These are phyloP conservation scores for Plasmodium gonderi DNA, from an alignment of 169 alveolate species.

Conservation along the genomic window DNA sequence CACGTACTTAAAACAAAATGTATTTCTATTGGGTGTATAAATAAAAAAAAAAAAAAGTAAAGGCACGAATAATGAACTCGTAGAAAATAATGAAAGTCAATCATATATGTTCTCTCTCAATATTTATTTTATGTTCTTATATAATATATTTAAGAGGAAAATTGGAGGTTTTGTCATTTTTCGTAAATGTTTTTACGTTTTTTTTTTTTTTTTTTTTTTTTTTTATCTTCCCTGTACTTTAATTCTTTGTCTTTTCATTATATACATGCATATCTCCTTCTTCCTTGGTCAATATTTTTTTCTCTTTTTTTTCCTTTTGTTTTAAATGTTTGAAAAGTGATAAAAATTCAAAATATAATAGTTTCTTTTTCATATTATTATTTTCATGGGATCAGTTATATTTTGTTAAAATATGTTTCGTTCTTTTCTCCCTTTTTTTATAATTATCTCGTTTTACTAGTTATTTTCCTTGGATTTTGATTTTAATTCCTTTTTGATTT, in stretches of 20 bases:
- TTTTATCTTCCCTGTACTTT: neutral
- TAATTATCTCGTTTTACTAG: neutral
- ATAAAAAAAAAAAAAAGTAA: neutral
- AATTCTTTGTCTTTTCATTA: neutral
- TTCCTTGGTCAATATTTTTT: neutral
- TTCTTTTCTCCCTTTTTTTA: too few relatives aligned
- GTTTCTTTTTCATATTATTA: neutral
- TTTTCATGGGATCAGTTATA: too few relatives aligned
- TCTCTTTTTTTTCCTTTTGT: neutral
- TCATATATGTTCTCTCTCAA: neutral
- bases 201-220: neutral
- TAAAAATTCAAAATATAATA: neutral
- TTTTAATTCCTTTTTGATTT: neutral
- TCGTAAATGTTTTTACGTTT: neutral
- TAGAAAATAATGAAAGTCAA: neutral
- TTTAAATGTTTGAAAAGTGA: neutral
- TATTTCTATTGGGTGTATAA: neutral
- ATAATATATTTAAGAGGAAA: neutral
- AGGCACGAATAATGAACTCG: neutral
- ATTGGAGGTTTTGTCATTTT: neutral
- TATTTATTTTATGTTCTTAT: neutral
- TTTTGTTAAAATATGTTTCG: too few relatives aligned
- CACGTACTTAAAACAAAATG: neutral
- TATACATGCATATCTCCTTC: neutral
- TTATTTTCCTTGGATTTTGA: neutral